Evolutionary conservation across 805 yeast genomes (phyloP).

Genomic region (Grigorovia transvaalensis): DNA sequence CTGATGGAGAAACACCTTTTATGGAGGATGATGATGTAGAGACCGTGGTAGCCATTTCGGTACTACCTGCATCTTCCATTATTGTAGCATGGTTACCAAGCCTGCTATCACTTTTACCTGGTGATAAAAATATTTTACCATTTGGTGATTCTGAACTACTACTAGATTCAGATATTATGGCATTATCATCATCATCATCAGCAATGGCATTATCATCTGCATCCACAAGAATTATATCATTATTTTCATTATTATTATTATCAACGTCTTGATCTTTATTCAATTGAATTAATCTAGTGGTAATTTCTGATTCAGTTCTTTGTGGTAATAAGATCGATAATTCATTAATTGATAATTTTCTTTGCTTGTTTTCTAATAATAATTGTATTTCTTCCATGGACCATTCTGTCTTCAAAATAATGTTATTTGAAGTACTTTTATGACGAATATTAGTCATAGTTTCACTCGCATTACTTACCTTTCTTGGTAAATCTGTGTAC

Average conservation of each 20-base stretch:
- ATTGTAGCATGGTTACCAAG: conserved; percentile 10
- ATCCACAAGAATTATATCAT: background rate
- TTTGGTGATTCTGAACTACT: background rate
- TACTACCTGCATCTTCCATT: background rate
- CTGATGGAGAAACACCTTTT: conserved; percentile 14
- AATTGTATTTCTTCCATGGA: conserved; percentile 61
- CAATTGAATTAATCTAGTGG: conserved; percentile 45
- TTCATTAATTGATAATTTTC: conserved; percentile 62
- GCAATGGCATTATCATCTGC: background rate
- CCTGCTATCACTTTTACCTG: conserved; percentile 5
- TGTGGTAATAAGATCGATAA: conserved; percentile 61
- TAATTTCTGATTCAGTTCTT: conserved; percentile 66
- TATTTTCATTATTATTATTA: background rate
- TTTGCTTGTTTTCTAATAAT: conserved; percentile 41
- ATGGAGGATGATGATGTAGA: conserved; percentile 4
- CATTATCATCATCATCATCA: background rate
- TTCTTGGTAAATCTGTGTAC: conserved; percentile 14
- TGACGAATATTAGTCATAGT: background rate
- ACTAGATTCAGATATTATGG: background rate
- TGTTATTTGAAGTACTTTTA: background rate
- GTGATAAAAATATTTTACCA: conserved; percentile 3
- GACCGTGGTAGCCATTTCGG: background rate
- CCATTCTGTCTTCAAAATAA: conserved; percentile 26
- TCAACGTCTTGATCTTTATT: background rate
- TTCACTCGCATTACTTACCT: background rate